Evolutionary conservation across 345 rosid genomes (phyloP), one percentile per base, ranked within the genome.

Genomic region (Eucalyptus rudis): DNA sequence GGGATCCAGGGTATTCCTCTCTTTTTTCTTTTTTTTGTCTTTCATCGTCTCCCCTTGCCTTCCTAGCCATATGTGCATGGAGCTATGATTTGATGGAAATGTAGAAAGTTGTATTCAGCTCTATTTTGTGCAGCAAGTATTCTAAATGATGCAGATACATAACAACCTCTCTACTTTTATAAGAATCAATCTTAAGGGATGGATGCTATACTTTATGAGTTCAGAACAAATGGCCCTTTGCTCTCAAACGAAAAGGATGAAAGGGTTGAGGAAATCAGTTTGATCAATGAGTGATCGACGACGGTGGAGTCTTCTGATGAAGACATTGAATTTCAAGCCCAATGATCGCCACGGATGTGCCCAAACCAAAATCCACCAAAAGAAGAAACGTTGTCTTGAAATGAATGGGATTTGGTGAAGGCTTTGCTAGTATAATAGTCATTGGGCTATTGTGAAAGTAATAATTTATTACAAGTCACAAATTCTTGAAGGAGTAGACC

Each of bases 271-370:
- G 71, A 62, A 7, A n/a, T 62, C 3, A 4, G 31, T 29, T 62
- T 29, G 31, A 62, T 62, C 31, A 62, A 62, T 29, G 31, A 62
- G 71, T 7, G 71, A 62, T 62, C 71, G 71, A 14, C 17, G 31
- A 3, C 3, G 7, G 58, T 52, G 58, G 58, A 52, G 58, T 27
- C 71, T 29, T 62, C 33, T 13, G 31, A 62, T 13, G 64, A 58
- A 62, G 64, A 25, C 64, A 27, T 1, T 10, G n/a, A 58, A 2
- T 58, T 58, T 58, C 71, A 13, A 6, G 4, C 71, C 31, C 33
- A n/a, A 0, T 0, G 17, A n/a, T 62, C 8, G 64, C 13, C 64
- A 5, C 14, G 64, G 5, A 4, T 8, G 64, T 58, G 64, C n/a
- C 64, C n/a, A 25, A 11, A 25, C 10, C 13, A 58, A 58, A 58